Base-by-base conservation (phyloP, 495 filamentous ascomycete species). In the Hyphodiscus hymeniophilus region DNA sequence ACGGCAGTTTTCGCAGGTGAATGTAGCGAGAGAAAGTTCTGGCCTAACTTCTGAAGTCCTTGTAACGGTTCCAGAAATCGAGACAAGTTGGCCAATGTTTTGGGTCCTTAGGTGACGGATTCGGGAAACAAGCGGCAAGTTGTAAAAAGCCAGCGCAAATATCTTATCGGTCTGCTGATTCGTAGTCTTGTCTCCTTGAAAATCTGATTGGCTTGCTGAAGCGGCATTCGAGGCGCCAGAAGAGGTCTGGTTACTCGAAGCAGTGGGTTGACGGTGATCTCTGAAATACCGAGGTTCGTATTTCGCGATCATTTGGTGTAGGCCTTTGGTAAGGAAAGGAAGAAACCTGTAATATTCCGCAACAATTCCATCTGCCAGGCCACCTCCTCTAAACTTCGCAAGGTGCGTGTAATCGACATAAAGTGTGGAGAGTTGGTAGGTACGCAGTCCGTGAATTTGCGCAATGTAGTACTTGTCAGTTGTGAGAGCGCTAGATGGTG, bases 361-460 rank as follows among this genome's bases (percentile, higher is more conserved):
- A 42, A 86, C 82, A 48, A 97, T 86, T 30, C 88, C 90, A 42
- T 79, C 80, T 13, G 90, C 86, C 33, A 99, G 67, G 28, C 80
- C 77, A 20, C 85, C 85, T 48, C 84, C 79, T 48, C 80, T 75
- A 58, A 76, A 75, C 6, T 74, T 73, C 16, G 81, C 73, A 31
- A 99, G 66, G 65, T 99, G 92, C 41, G 79, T 87, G 70, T 82
- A 99, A 66, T 99, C 94, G 59, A 99, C 86, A 62, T 97, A 99
- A 33, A 97, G 81, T 4, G 92, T 99, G 1, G 90, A 96, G n/a
- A 95, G 74, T 50, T 83, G 79, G 63, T 87, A 89, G 46, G 80
- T 81, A 17, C 76, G 73, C 75, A 99, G 81, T 46, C 87, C 88
- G 57, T 94, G 85, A 47, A 99, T 92, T 62, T 95, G 94, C 15